A percentile compares a stretch with the other conserved stretches of the same genome.
Conservation (phyloP, 2,329 filamentous ascomycete genomes). For the Elsinoe australis region DNA sequence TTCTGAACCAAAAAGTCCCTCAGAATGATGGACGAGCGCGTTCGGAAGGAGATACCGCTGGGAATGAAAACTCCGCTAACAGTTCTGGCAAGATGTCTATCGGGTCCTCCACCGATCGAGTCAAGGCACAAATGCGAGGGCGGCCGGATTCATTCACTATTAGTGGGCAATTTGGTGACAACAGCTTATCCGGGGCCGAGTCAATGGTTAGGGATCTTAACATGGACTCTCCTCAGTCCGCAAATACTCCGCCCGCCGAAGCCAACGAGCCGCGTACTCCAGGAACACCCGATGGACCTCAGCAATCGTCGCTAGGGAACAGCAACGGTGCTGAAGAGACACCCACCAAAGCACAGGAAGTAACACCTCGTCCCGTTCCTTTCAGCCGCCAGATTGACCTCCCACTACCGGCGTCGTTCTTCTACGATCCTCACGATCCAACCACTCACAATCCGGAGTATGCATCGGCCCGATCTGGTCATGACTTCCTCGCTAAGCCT, state of each 20-base stretch:
- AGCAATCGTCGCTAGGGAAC: slow-evolving; percentile 16
- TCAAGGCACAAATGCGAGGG: neutral
- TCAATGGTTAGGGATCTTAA: slow-evolving; percentile 43
- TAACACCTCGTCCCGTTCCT: slow-evolving; percentile 18
- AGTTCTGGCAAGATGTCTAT: neutral
- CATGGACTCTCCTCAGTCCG: slow-evolving; percentile 40
- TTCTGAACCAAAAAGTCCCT: slow-evolving; percentile 1
- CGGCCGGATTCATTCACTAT: slow-evolving; percentile 14
- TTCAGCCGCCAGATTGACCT: slow-evolving; percentile 40
- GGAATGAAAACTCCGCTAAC: neutral
- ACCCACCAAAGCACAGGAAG: slow-evolving; percentile 23
- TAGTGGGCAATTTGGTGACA: slow-evolving; percentile 20
- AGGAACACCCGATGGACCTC: slow-evolving; percentile 22
- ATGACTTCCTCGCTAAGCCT: slow-evolving; percentile 33
- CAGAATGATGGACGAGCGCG: no score
- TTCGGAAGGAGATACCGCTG: slow-evolving; percentile 21
- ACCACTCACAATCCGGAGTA: slow-evolving; percentile 42
- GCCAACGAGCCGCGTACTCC: slow-evolving; percentile 33
- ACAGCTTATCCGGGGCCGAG: slow-evolving; percentile 42
- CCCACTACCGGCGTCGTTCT: slow-evolving; percentile 39
- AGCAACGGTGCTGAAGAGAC: slow-evolving; percentile 23
- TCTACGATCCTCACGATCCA: slow-evolving; percentile 37
- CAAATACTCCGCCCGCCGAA: slow-evolving; percentile 31
- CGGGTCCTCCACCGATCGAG: neutral
- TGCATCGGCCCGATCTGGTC: slow-evolving; percentile 39